Evolutionary conservation across 139 green algal species (phyloP), one percentile per base, ranked within the genome.

Genomic region (Helicosporidium sp.): DNA sequence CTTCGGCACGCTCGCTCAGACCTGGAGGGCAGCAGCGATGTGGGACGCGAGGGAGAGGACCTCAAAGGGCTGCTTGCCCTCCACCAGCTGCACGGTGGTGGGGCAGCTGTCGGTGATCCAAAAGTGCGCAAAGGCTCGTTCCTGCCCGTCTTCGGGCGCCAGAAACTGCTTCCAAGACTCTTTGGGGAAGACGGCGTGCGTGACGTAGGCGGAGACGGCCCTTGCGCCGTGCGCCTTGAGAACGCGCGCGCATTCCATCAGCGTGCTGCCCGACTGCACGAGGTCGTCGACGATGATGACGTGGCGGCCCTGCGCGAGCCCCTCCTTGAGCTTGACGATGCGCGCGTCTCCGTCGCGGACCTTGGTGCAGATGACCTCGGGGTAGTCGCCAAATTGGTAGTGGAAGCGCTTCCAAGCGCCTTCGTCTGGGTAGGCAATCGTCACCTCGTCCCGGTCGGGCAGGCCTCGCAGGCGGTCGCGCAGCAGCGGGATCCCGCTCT

Each of bases 221-320:
- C 43, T 29, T 3, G 69, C 69, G 17, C 69, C 69, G 49, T 72
- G 54, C 3, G 43, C 54, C 2, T 55, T 54, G 25, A 97, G 68
- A 51, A 95, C 55, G 43, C 76, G 75, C 50, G 86, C 76, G 73
- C 87, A 96, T 65, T 97, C 85, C 5, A 94, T 83, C 10, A 97
- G 70, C 2, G 88, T 97, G 42, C 82, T 76, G 19, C 88, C 86
- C 6, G 73, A 85, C 70, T 96, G 87, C 49, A 97, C 87, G 43
- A 97, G 73, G 60, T 97, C 88, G 54, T 97, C 88, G 26, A 97
- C 88, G 31, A 97, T 96, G 19, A 97, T 79, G 12, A 97, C 78
- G 55, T 97, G 87, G 18, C 84, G 75, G 23, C 76, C 83, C 35
- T 60, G 44, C 0, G 80, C 67, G 16, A 84, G 70, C 5, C 88